Conservation (phyloP, 805 yeast genomes). For the Myxozyma lipomycoides region DNA sequence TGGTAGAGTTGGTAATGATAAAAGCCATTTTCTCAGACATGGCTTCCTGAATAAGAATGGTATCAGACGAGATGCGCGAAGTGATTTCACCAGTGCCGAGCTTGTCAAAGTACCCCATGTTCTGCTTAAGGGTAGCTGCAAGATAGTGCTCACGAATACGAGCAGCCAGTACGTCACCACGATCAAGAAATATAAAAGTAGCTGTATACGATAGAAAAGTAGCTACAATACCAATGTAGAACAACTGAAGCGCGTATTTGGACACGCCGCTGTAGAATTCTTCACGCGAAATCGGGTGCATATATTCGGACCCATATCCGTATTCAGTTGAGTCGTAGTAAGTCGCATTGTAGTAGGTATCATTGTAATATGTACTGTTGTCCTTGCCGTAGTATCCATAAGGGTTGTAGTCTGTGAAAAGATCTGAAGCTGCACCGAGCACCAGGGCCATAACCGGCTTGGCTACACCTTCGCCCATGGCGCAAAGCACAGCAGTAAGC, state of each 20-base stretch:
- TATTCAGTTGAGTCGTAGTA: not conserved
- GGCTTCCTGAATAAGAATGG: slow-evolving; percentile 43
- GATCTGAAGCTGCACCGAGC: slow-evolving; percentile 40
- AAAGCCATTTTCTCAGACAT: slow-evolving; percentile 43
- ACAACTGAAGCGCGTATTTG: slow-evolving; percentile 34
- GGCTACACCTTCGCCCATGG: slow-evolving; percentile 41
- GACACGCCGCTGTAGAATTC: slow-evolving; percentile 15
- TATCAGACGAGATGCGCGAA: slow-evolving; percentile 43
- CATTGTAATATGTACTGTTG: slow-evolving; percentile 33
- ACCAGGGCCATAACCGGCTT: slow-evolving; percentile 37
- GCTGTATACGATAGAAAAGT: slow-evolving; percentile 32
- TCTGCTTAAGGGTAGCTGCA: slow-evolving; percentile 40
- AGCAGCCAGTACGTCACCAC: slow-evolving; percentile 43
- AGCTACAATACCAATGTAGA: slow-evolving; percentile 42
- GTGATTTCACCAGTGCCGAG: slow-evolving; percentile 45
- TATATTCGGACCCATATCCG: not conserved
- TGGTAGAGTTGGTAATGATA: slow-evolving; percentile 40
- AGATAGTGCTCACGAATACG: slow-evolving; percentile 41
- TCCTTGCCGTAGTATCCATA: slow-evolving; percentile 14
- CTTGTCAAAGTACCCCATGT: slow-evolving; percentile 43
- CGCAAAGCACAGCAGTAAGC: slow-evolving; percentile 34
- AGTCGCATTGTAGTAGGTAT: slow-evolving; percentile 23
- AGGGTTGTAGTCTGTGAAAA: slow-evolving; percentile 33
- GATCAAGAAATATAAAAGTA: slow-evolving; percentile 39
- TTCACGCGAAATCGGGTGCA: slow-evolving; percentile 11